Evolutionary conservation across 805 yeast species (phyloP).

Genomic region (Candida boleticola): DNA sequence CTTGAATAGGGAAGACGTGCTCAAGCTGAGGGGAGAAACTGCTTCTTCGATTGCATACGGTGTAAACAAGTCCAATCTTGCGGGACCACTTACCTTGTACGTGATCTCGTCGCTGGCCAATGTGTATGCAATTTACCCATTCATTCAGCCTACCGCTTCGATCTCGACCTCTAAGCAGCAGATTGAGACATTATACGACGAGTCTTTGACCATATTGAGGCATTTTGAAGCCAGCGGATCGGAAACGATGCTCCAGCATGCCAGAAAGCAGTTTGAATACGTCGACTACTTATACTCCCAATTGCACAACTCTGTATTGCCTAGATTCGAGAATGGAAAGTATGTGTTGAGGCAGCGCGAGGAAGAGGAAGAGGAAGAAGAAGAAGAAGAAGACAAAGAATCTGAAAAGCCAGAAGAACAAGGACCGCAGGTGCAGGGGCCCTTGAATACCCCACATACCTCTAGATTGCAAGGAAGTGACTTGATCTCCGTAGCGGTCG

Average conservation of each 20-base stretch:
- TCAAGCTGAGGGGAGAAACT: conserved; percentile 8
- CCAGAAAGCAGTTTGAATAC: conserved; percentile 18
- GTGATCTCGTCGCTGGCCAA: conserved; percentile 18
- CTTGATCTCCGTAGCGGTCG: not conserved
- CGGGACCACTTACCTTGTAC: conserved; percentile 30
- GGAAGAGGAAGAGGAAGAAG: not conserved
- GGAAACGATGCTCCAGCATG: conserved; percentile 8
- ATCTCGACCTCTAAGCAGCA: conserved; percentile 16
- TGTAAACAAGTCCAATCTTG: conserved; percentile 14
- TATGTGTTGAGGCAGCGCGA: not conserved
- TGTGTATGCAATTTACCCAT: conserved; percentile 29
- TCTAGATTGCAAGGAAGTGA: not conserved
- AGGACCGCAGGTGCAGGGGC: not conserved
- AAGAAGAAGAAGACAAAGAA: not conserved
- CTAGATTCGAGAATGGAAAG: not conserved
- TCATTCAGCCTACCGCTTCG: conserved; percentile 13
- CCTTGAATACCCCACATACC: not conserved
- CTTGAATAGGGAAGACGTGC: conserved; percentile 9
- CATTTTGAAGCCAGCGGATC: conserved; percentile 7
- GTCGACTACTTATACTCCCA: conserved; percentile 12
- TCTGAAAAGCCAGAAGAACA: not conserved
- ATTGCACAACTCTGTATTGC: conserved; percentile 4
- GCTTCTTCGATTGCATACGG: conserved; percentile 31
- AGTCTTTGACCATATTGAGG: conserved; percentile 10
- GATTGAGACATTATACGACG: conserved; percentile 14